phyloP scores from a whole-genome alignment of 2,329 filamentous ascomycete genomes.

The Calonectria montana region DNA sequence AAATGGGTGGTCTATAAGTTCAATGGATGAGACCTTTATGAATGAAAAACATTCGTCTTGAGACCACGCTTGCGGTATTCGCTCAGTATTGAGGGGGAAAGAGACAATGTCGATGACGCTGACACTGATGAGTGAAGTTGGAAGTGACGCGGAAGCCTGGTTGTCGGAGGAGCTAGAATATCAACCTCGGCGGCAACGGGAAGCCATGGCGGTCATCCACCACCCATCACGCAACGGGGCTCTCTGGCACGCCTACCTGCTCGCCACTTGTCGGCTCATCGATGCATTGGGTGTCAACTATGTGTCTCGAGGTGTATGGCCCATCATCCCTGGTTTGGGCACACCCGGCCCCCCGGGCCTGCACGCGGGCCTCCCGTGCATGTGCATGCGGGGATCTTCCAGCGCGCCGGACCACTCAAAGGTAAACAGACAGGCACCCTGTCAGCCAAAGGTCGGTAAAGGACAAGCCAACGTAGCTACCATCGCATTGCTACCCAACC shows the following conservation, averaged over 20 bases:
- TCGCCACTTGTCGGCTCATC: conserved; percentile 46
- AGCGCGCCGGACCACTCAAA: conserved; percentile 37
- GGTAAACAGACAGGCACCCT: conserved; percentile 25
- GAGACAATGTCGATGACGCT: neutral
- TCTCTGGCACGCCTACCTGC: conserved; percentile 24
- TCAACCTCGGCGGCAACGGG: conserved; percentile 27
- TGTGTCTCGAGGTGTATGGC: conserved; percentile 46
- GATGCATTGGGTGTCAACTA: conserved; percentile 42
- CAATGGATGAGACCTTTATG: neutral
- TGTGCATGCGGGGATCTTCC: conserved; percentile 36
- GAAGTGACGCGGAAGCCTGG: neutral
- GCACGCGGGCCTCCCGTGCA: conserved; percentile 42
- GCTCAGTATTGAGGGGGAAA: conserved; percentile 5
- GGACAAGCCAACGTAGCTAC: conserved; percentile 36
- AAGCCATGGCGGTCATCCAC: conserved; percentile 19
- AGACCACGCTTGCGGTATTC: neutral
- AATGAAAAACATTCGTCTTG: conserved; percentile 1
- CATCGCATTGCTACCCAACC: conserved; percentile 46
- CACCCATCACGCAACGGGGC: conserved; percentile 25
- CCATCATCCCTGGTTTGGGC: conserved; percentile 42
- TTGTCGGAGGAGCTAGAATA: conserved; percentile 22
- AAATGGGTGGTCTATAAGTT: neutral
- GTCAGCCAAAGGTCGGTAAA: conserved; percentile 33
- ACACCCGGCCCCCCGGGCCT: conserved; percentile 37
- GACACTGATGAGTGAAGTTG: neutral